Evolutionary conservation across 371 early-diverging fungal species (phyloP).

Genomic region (Mortierella sp.): DNA sequence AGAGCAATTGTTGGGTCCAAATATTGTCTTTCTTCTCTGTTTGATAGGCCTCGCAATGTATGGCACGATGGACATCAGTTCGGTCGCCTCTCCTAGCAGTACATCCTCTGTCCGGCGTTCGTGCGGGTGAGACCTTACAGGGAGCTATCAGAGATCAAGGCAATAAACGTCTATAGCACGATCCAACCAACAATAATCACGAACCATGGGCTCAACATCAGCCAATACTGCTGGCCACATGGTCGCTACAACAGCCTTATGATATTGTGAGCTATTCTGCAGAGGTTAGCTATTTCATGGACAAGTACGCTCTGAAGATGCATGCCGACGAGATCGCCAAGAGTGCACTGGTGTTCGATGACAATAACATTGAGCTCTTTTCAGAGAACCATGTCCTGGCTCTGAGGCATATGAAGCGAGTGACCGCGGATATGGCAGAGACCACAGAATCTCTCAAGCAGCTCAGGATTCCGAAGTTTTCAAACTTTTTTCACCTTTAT

Average conservation of each 20-base stretch:
- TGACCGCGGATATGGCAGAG: not conserved
- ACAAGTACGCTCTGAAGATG: not conserved
- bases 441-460: not conserved
- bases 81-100: not conserved
- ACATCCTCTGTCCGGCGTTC: slow-evolving; percentile 22
- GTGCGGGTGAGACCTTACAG: slow-evolving; percentile 10
- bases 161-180: not conserved
- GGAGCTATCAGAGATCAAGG: slow-evolving; percentile 3
- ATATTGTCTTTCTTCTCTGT: too few species aligned
- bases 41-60: not conserved
- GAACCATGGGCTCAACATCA: not conserved
- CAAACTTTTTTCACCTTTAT: too few species aligned
- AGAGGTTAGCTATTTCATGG: not conserved
- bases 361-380: slow-evolving; percentile 23
- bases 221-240: slow-evolving; percentile 9
- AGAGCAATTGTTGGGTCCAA: too few species aligned
- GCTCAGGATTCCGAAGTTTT: not conserved
- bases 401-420: slow-evolving; percentile 13
- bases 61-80: not conserved
- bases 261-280: slow-evolving; percentile 18
- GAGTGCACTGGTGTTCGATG: slow-evolving; percentile 20
- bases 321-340: slow-evolving; percentile 14
- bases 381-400: slow-evolving; percentile 19
- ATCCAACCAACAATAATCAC: slow-evolving; percentile 14
- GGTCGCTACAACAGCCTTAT: slow-evolving; percentile 23